These are phyloP conservation scores for Trametes cubensis DNA, from an alignment of 768 basidiomycete genomes.

Conservation along the genomic window DNA sequence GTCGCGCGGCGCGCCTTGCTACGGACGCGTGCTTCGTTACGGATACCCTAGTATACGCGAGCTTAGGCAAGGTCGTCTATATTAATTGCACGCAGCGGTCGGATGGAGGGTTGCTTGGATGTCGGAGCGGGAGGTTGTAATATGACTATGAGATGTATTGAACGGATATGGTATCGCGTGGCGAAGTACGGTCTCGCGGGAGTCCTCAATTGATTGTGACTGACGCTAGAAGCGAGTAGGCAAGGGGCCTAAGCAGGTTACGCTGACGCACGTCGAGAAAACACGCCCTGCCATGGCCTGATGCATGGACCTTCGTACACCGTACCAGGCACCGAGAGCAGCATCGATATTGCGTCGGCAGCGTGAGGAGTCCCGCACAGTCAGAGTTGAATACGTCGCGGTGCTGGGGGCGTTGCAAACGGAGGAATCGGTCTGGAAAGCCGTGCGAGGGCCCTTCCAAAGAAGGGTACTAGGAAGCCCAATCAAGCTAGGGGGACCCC, in stretches of 20 bases:
- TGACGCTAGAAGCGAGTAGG: too few species aligned
- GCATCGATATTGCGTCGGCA: too few species aligned
- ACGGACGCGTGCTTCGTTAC: background rate
- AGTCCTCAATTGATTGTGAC: background rate
- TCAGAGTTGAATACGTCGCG: too few species aligned
- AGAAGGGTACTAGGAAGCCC: conserved; percentile 4
- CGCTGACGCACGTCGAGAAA: too few species aligned
- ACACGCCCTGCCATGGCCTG: too few species aligned
- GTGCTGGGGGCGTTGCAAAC: background rate
- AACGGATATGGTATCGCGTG: background rate
- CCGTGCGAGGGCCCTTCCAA: conserved; percentile 5
- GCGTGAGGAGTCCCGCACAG: too few species aligned
- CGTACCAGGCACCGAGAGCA: too few species aligned
- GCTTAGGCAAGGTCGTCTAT: background rate
- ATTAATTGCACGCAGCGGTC: too few species aligned
- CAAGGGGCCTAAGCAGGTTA: too few species aligned
- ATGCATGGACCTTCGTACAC: too few species aligned
- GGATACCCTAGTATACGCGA: conserved; percentile 2
- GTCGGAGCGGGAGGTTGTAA: too few species aligned
- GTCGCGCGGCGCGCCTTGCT: background rate
- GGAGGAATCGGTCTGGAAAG: conserved; percentile 4
- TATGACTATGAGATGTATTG: background rate
- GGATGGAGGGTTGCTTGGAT: too few species aligned
- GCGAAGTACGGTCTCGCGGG: background rate
- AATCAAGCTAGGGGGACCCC: background rate